Evolutionary conservation across 768 basidiomycete species (phyloP), one percentile per base, ranked within the genome.

Genomic region (Leccinellum albellum): DNA sequence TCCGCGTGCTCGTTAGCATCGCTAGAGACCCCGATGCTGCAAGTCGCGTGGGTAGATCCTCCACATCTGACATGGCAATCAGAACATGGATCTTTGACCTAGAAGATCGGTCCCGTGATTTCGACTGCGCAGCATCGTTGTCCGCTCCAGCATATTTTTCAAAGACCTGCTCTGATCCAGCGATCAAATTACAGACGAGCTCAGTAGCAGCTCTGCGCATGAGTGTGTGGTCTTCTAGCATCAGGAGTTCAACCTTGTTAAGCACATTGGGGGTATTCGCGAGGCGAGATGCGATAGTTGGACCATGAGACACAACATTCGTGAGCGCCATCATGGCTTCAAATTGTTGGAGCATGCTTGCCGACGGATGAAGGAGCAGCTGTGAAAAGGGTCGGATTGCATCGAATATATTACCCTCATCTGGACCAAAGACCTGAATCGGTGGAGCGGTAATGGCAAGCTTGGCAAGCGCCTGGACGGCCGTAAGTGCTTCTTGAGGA

Each of bases 261-360:
- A 89, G 64, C 29, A 91, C 70, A 3, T 83, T 84, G 9, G 84
- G 79, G 0, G 79, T 76, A 46, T 77, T 76, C 2, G 85, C 86
- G 49, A 97, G 82, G 47, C 87, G 82, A 20, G 81, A 76, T 3
- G 91, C 85, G 9, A 86, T 70, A 29, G 83, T 81, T 0, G 84
- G 75, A 50, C 82, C 82, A 51, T 91, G 80, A 17, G 94, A 94
- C 0, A 96, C 87, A 44, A 98, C 75, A 69, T 99, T 99, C 8
- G 97, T 99, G 52, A 99, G 78, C 1, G 94, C 95, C 96, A 98
- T 98, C 64, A 95, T 78, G 4, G 86, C 85, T 71, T 99, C 97
- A 65, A 99, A 99, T 40, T 82, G 82, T 66, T 97, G 93, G 6
- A 98, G 76, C 32, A 89, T 80, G 47, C 74, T 86, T 9, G 91